Evolutionary conservation across 2,329 filamentous ascomycete species (phyloP).

Genomic region (Neodidymelliopsis sp.): DNA sequence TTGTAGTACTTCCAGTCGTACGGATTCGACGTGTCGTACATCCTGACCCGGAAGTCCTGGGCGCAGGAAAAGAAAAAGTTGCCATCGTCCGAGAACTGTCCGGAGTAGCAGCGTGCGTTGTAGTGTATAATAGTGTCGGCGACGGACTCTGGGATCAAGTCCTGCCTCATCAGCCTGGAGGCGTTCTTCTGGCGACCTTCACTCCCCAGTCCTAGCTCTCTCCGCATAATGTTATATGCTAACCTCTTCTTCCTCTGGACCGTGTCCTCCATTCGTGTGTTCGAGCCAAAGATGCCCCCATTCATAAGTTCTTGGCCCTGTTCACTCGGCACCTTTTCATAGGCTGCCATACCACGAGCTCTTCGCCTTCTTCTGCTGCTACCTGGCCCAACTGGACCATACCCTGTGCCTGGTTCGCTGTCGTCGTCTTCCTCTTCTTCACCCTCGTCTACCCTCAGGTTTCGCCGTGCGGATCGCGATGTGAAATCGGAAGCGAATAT

Average conservation of each 20-base stretch:
- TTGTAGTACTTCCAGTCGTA: conserved; percentile 98
- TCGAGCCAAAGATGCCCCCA: conserved; percentile 79
- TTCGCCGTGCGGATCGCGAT: conserved; percentile 25
- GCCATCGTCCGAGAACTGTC: conserved; percentile 95
- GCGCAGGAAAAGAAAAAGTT: conserved; percentile 96
- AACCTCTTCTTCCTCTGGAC: conserved; percentile 68
- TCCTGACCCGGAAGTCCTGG: conserved; percentile 91
- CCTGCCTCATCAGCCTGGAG: conserved; percentile 75
- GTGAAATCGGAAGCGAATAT: conserved; percentile 54
- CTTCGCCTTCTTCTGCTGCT: conserved; percentile 48
- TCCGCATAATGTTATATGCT: conserved; percentile 75
- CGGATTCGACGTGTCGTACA: conserved; percentile 97
- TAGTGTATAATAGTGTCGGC: conserved; percentile 91
- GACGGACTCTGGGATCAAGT: conserved; percentile 76
- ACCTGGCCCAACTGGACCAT: conserved; percentile 43
- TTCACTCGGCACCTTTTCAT: conserved; percentile 85
- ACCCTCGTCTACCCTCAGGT: conserved; percentile 32
- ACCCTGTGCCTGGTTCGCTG: conserved; percentile 46
- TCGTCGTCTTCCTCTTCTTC: conserved; percentile 52
- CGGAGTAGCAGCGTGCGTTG: conserved; percentile 86
- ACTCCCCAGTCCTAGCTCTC: conserved; percentile 77
- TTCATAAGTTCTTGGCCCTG: conserved; percentile 80
- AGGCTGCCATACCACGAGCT: conserved; percentile 59
- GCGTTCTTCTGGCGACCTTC: conserved; percentile 65
- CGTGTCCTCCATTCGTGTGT: conserved; percentile 60